phyloP scores from a whole-genome alignment of 371 early-diverging fungal genomes.

The Actinomucor elegans region DNA sequence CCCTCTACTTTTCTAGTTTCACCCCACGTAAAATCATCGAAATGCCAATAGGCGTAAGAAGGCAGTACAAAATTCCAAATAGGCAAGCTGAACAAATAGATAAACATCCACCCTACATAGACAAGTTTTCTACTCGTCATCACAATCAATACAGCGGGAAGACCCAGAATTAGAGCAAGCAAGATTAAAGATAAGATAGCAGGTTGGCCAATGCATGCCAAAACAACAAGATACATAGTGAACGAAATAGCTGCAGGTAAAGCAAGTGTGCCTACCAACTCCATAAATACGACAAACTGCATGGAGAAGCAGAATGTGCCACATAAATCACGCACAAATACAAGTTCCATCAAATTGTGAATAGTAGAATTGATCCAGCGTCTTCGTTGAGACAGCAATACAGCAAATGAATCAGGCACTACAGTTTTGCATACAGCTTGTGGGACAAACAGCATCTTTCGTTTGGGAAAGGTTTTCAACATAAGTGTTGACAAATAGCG shows the following conservation, averaged over 20 bases:
- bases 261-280: constrained; percentile 83
- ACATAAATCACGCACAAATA: constrained; percentile 81
- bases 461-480: constrained; percentile 88
- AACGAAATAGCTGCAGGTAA: constrained; percentile 85
- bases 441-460: constrained; percentile 93
- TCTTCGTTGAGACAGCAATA: constrained; percentile 85
- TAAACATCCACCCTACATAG: constrained; percentile 96
- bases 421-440: constrained; percentile 84
- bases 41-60: constrained; percentile 98
- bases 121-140: constrained; percentile 87
- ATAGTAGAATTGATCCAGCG: constrained; percentile 95
- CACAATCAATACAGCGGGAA: constrained; percentile 88
- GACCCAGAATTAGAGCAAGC: constrained; percentile 70
- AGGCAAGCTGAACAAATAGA: constrained; percentile 91
- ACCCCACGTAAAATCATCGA: constrained; percentile 99
- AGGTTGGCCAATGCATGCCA: constrained; percentile 54
- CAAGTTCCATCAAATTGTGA: constrained; percentile 85
- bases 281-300: constrained; percentile 89
- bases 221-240: constrained; percentile 54
- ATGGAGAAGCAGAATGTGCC: constrained; percentile 91
- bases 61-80: constrained; percentile 98
- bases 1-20: constrained; percentile 77
- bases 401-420: constrained; percentile 80
- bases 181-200: constrained; percentile 73
- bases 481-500: constrained; percentile 94